Conservation (phyloP, 139 green algal species). For the Chlamydomonas urium region DNA sequence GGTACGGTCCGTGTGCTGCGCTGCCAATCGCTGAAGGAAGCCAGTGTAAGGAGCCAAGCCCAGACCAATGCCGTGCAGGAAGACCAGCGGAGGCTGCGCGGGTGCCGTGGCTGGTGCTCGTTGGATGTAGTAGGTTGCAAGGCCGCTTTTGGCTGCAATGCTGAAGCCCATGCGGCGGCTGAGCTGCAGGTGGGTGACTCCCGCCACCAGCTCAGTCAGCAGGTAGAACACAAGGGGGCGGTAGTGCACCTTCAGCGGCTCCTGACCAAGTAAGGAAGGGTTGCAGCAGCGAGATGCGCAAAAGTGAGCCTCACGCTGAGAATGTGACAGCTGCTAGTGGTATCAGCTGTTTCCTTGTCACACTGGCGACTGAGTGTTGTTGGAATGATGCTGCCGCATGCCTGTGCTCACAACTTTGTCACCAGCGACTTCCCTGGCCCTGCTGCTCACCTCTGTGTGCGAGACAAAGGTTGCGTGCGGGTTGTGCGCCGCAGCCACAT, state of each 20-base stretch:
- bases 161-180: constrained; percentile 25
- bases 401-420: too few species aligned
- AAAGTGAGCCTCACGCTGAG: too few species aligned
- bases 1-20: neutral
- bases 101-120: too few species aligned
- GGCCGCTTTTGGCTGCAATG: neutral
- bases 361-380: too few species aligned
- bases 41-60: constrained; percentile 46
- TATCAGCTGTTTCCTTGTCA: too few species aligned
- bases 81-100: constrained; percentile 44
- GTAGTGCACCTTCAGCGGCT: constrained; percentile 34
- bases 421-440: neutral
- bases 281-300: too few species aligned
- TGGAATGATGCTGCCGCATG: too few species aligned
- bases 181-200: constrained; percentile 14
- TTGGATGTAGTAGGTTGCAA: constrained; percentile 14
- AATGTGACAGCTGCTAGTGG: too few species aligned
- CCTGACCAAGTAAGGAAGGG: too few species aligned
- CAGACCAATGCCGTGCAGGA: constrained; percentile 55
- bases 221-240: constrained; percentile 51
- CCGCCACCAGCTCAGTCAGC: constrained; percentile 26
- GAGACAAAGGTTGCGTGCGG: too few species aligned
- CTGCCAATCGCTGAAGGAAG: constrained; percentile 30
- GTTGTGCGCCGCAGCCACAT: too few species aligned
- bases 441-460: neutral